phyloP scores from a whole-genome alignment of 2,329 filamentous ascomycete genomes.

The Colletotrichum tropicicola region DNA sequence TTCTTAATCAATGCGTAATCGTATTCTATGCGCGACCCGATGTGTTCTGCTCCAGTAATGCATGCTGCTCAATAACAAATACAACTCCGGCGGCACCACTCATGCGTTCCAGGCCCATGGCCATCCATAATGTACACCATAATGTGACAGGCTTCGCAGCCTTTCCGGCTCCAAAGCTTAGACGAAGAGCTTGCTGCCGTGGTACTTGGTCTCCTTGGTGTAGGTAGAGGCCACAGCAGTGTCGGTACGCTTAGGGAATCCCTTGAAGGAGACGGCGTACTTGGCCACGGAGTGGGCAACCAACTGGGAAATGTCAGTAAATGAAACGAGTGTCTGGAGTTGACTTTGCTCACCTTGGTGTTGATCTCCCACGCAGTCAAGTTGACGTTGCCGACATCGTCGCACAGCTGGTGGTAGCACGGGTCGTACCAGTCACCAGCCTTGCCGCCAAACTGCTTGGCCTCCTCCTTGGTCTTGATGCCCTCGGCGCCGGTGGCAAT shows the following conservation, averaged over 20 bases:
- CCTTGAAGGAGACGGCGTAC: constrained; percentile 71
- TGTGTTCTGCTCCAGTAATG: no score
- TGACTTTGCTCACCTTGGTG: constrained; percentile 57
- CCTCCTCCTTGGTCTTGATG: constrained; percentile 76
- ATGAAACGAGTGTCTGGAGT: background rate
- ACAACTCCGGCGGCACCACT: background rate
- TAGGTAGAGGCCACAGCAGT: constrained; percentile 40
- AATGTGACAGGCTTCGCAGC: background rate
- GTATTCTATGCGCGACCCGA: no score
- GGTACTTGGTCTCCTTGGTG: constrained; percentile 54
- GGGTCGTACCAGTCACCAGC: constrained; percentile 68
- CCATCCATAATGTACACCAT: constrained; percentile 38
- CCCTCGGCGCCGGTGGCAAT: constrained; percentile 82
- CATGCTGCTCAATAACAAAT: background rate
- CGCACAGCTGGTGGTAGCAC: constrained; percentile 71
- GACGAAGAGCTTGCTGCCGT: constrained; percentile 56
- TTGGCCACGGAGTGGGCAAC: constrained; percentile 80
- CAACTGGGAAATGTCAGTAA: constrained; percentile 49
- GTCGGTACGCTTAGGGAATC: constrained; percentile 65
- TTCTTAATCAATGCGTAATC: no score
- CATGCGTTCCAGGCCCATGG: constrained; percentile 64
- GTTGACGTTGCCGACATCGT: constrained; percentile 66
- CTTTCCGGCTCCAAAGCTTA: constrained; percentile 37
- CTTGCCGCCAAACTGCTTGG: constrained; percentile 73
- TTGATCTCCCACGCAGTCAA: constrained; percentile 68